A percentile compares a stretch with the other conserved stretches of the same genome.
phyloP scores from a whole-genome alignment of 352 stramenopile species.

The Plasmopara halstedii region DNA sequence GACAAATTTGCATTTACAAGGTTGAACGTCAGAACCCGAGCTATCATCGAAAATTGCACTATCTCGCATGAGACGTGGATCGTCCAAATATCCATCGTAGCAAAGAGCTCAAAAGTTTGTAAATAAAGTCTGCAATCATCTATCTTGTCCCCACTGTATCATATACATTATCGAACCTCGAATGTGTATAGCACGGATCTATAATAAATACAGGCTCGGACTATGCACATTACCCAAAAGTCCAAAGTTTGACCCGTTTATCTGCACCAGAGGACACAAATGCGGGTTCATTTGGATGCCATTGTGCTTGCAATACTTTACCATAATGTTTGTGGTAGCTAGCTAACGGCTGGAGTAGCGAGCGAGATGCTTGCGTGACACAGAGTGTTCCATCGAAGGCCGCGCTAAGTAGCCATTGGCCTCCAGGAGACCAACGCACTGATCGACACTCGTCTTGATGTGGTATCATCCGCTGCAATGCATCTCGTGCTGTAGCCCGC shows the following conservation, averaged over 20 bases:
- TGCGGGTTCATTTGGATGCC: slow-evolving; percentile 48
- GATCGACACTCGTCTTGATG: slow-evolving; percentile 57
- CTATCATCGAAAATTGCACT: no score
- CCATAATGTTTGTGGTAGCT: slow-evolving; percentile 52
- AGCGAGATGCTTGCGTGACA: slow-evolving; percentile 16
- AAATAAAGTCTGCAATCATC: no score
- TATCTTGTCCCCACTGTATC: no score
- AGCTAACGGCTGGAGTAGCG: slow-evolving; percentile 29
- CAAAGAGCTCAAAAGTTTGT: no score
- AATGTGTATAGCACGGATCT: no score
- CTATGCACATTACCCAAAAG: slow-evolving; percentile 34
- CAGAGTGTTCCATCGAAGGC: slow-evolving; percentile 59
- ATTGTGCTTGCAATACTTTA: slow-evolving; percentile 62
- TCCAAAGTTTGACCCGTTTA: slow-evolving; percentile 62
- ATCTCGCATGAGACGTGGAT: no score
- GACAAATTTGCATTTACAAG: no score
- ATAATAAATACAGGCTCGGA: neutral
- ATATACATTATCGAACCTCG: no score
- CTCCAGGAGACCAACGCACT: slow-evolving; percentile 49
- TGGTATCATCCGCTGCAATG: slow-evolving; percentile 23
- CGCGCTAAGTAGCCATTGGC: slow-evolving; percentile 49
- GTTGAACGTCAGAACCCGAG: no score
- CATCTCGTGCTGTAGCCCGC: slow-evolving; percentile 16
- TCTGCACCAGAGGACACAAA: slow-evolving; percentile 55
- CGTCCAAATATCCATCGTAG: no score